Percentiles rank a stretch among this genome's conserved stretches.
These are phyloP conservation scores for Xylariaceae sp. DNA, from an alignment of 2,329 filamentous ascomycete species.

Conservation along the genomic window DNA sequence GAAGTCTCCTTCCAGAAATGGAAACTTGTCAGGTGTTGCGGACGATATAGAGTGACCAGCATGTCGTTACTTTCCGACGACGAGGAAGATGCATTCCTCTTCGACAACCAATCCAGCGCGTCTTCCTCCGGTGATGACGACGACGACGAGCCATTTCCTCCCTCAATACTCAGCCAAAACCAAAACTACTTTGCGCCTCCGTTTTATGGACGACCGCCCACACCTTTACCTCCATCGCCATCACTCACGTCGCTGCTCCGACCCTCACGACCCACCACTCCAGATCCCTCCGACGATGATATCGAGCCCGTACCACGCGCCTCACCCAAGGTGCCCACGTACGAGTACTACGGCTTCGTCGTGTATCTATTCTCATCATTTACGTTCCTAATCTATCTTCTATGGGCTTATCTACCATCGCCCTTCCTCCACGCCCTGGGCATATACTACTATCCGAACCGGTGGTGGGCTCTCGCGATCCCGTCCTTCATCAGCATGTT, in stretches of 20 bases:
- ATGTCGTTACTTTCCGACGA: slow-evolving; percentile 29
- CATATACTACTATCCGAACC: slow-evolving; percentile 93
- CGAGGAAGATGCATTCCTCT: slow-evolving; percentile 22
- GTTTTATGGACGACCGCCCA: slow-evolving; percentile 96
- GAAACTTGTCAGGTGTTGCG: neutral
- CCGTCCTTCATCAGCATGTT: slow-evolving; percentile 85
- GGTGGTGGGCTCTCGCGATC: slow-evolving; percentile 95
- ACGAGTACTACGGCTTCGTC: slow-evolving; percentile 99
- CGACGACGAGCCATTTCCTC: slow-evolving; percentile 34
- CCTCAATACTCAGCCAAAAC: slow-evolving; percentile 46
- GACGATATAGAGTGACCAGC: neutral
- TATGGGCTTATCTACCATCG: slow-evolving; percentile 87
- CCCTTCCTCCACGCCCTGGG: slow-evolving; percentile 89
- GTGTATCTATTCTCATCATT: slow-evolving; percentile 85
- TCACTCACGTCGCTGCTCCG: slow-evolving; percentile 87
- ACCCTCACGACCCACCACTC: slow-evolving; percentile 86
- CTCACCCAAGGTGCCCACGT: slow-evolving; percentile 91
- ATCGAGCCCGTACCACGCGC: slow-evolving; percentile 73
- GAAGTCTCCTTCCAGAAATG: neutral
- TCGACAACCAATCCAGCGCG: slow-evolving; percentile 28
- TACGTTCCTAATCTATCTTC: slow-evolving; percentile 65
- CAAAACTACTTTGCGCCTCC: slow-evolving; percentile 66
- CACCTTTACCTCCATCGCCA: slow-evolving; percentile 85
- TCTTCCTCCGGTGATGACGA: slow-evolving; percentile 22
- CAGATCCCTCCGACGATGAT: slow-evolving; percentile 86